These are phyloP conservation scores for Hanseniaspora guilliermondii DNA, from an alignment of 805 yeast species.

Conservation along the genomic window DNA sequence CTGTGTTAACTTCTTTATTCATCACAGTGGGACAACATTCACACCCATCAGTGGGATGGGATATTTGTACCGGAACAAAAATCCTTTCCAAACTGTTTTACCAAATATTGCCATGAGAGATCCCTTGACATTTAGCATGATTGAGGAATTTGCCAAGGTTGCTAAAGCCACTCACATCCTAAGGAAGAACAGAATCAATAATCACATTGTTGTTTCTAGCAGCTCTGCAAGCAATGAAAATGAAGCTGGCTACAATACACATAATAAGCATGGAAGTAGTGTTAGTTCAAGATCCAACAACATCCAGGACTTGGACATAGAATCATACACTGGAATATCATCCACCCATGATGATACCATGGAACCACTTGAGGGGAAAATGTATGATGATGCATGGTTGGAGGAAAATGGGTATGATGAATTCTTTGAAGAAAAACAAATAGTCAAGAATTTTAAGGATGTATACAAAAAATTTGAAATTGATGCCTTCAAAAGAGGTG, in stretches of 20 bases:
- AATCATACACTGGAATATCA: background rate
- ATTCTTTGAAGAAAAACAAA: slow-evolving; percentile 3
- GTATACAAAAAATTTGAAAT: background rate
- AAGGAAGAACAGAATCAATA: background rate
- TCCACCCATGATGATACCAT: no score
- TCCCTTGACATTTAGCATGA: background rate
- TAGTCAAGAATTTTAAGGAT: background rate
- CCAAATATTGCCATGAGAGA: slow-evolving; percentile 4
- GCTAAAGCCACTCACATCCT: background rate
- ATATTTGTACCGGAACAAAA: slow-evolving; percentile 1
- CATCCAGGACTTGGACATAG: background rate
- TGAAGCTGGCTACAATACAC: no score
- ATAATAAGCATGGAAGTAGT: background rate
- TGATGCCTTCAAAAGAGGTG: background rate
- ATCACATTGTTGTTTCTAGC: background rate
- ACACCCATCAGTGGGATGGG: slow-evolving; percentile 9
- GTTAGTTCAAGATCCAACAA: background rate
- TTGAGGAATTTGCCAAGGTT: slow-evolving; percentile 10
- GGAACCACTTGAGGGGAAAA: background rate
- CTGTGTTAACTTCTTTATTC: background rate
- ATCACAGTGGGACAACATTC: slow-evolving; percentile 7
- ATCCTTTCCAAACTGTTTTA: slow-evolving; percentile 1
- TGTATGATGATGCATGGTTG: background rate
- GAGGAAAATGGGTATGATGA: background rate
- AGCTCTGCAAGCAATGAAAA: background rate